Base-by-base conservation (phyloP, 116 monocot species). In the Phalaenopsis hybrid region DNA sequence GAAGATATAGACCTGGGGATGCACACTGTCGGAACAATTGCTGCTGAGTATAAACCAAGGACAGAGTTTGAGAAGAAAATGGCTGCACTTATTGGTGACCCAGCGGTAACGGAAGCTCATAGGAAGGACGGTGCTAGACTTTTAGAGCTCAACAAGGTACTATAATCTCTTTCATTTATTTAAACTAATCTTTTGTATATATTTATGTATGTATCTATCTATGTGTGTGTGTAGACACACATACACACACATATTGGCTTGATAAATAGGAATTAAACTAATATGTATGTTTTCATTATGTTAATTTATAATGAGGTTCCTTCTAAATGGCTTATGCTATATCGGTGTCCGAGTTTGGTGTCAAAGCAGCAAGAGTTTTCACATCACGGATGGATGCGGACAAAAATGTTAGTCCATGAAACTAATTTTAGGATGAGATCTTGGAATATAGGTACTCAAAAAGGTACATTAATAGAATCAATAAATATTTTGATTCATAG, bases 1-100 rank as follows among this genome's bases (percentile, higher is more conserved):
- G 88, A 99, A 69, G 91, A 93, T 85, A 77, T 86, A 59, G 67
- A 95, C 75, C 74, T 88, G 73, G 93, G 92, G 0, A 88, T 85
- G 68, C 85, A 89, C n/a, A 99, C 92, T 7, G 88, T 99, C 10
- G 95, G 91, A 73, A 89, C 93, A 37, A 92, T 99, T 83, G 92
- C 92, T 75, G 82, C 89, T 44, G 89, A 82, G 55, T 93, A 95
- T 86, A 72, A 86, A 68, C 99, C 99, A 13, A 90, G 93, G 82
- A 90, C 92, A 12, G 92, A 99, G 55, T 95, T 98, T 86, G 98
- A 98, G 90, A 92, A 90, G 89, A 90, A 93, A 81, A 99, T 99
- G 90, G 89, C 92, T 46, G 28, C 45, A 57, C 80, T 99, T 78
- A 83, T 89, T 15, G 70, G 75, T 74, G 85, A 91, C 61, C 88